Base-by-base conservation (phyloP, 2,329 filamentous ascomycete genomes). In the Stemphylium lycopersici region DNA sequence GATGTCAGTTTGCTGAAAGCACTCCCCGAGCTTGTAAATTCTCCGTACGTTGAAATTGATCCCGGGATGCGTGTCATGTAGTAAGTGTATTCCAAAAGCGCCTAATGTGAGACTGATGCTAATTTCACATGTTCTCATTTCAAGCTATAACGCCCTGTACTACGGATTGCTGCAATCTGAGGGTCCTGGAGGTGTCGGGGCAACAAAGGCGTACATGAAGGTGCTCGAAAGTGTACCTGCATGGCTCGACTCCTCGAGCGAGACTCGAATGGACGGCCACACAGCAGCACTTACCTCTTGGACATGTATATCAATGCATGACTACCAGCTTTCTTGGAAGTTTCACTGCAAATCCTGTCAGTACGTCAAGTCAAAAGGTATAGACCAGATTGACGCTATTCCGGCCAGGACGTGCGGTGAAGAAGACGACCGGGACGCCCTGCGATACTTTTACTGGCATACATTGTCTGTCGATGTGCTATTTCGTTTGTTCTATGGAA, bases 301-400 rank as follows among this genome's bases (percentile, higher is more conserved):
- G 68, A 66, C 66, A 13, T 59, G 63, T 2, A 60, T 68, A 31
- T 64, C 52, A 31, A 65, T 66, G 36, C 65, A 68, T 11, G 67
- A 72, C 20, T 69, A 69, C 36, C 67, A 69, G 32, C 51, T 70
- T 6, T 61, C 65, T 2, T 72, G 68, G 66, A 67, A 65, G 18
- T 69, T 72, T 18, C 69, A 72, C 43, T 58, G 60, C 52, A 69
- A 69, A 41, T 52, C 63, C 0, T 72, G 65, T 43, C 65, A 68
- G 1, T 65, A 55, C 22, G 16, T 70, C 3, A 69, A 65, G 34
- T 45, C 46, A 15, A 58, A 42, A 13, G 59, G 59, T 6, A 58
- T 67, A 24, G 63, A 70, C 42, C 52, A 56, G 3, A 44, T 72
- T n/a, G 68, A 71, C 34, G 40, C 39, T 3, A 24, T 45, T 1